These are phyloP conservation scores for Cylindrotheca closterium DNA, from an alignment of 108 stramenopile genomes.

Conservation along the genomic window DNA sequence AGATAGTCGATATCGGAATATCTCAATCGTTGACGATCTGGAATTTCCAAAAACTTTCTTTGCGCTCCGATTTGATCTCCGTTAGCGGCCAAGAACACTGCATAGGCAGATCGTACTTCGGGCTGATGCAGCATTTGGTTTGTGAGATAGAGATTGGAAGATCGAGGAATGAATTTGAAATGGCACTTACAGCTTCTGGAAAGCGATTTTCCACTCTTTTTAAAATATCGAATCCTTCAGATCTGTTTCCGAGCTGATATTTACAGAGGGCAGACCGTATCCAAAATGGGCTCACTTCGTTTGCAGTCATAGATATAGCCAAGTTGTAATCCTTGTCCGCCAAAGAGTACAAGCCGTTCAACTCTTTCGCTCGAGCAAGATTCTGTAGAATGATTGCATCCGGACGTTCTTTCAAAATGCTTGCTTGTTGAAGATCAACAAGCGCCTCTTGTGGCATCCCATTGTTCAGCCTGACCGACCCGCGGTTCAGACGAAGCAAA, in stretches of 20 bases:
- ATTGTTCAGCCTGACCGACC: slow-evolving; percentile 74
- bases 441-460: slow-evolving; percentile 62
- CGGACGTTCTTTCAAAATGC: slow-evolving; percentile 59
- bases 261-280: slow-evolving; percentile 76
- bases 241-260: slow-evolving; percentile 63
- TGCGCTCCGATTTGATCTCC: slow-evolving; percentile 70
- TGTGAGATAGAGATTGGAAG: too few relatives aligned
- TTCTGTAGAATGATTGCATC: slow-evolving; percentile 81
- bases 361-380: slow-evolving; percentile 74
- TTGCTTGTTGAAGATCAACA: slow-evolving; percentile 53
- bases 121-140: too few relatives aligned
- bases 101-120: slow-evolving; percentile 79
- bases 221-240: slow-evolving; percentile 66
- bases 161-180: too few relatives aligned
- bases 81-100: slow-evolving; percentile 58
- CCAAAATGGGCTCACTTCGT: slow-evolving; percentile 86
- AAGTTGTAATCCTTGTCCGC: slow-evolving; percentile 66
- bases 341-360: slow-evolving; percentile 60
- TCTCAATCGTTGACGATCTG: slow-evolving; percentile 66
- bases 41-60: slow-evolving; percentile 79
- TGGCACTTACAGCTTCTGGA: too few relatives aligned
- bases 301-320: slow-evolving; percentile 85
- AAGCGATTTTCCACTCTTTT: slow-evolving; percentile 84
- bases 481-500: slow-evolving; percentile 72
- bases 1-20: slow-evolving; percentile 63